Conservation (phyloP, 139 green algal species). For the Micractinium conductrix region DNA sequence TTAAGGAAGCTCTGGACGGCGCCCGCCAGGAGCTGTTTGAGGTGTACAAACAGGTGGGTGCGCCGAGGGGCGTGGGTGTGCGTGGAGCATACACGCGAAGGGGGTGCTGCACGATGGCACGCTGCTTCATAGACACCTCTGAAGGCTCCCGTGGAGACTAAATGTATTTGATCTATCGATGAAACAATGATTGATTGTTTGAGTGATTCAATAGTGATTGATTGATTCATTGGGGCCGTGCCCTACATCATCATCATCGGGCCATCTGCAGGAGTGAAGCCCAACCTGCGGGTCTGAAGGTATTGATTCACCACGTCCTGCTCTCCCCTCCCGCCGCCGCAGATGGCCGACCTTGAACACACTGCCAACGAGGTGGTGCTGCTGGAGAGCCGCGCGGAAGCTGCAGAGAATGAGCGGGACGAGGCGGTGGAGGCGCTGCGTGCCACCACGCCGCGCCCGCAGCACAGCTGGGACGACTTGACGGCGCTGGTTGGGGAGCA, state of each 20-base stretch:
- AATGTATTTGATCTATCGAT: no score
- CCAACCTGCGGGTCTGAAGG: no score
- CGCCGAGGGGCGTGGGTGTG: not conserved
- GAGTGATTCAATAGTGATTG: no score
- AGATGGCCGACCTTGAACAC: constrained; percentile 11
- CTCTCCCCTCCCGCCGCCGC: not conserved
- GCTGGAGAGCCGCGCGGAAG: constrained; percentile 30
- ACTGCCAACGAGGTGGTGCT: constrained; percentile 5
- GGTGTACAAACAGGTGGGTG: constrained; percentile 24
- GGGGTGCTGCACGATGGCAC: no score
- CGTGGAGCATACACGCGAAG: not conserved
- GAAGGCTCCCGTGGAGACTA: no score
- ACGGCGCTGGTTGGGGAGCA: constrained; percentile 8
- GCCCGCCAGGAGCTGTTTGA: constrained; percentile 22
- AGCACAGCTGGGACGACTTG: not conserved
- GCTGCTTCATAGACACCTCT: no score
- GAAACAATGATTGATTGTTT: no score
- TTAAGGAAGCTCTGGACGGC: constrained; percentile 12
- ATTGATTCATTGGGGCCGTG: no score
- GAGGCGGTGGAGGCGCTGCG: constrained; percentile 20
- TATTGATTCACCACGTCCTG: no score
- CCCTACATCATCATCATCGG: no score
- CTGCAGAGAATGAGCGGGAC: constrained; percentile 25
- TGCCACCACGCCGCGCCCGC: constrained; percentile 16
- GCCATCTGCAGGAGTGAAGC: no score